Percentiles rank a stretch among this genome's conserved stretches.
phyloP scores from a whole-genome alignment of 2,329 filamentous ascomycete species.

The Pyrenophora tritici-repentis region DNA sequence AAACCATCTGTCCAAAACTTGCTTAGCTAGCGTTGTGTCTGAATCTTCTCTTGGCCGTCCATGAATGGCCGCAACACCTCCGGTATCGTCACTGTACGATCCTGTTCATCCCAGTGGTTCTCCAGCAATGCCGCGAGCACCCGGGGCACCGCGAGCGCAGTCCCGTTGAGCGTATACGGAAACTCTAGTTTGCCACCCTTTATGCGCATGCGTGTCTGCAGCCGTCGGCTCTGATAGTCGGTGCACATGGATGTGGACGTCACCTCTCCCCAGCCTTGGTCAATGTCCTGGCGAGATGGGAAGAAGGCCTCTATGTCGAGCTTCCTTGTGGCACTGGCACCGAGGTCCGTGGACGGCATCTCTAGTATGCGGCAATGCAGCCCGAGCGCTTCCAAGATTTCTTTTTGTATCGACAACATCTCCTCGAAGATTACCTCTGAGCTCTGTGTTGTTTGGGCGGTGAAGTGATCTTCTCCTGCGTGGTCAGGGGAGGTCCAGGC shows the following conservation, averaged over 20 bases:
- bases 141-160: slow-evolving; percentile 86
- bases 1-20: not conserved
- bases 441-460: slow-evolving; percentile 39
- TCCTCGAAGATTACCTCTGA: slow-evolving; percentile 74
- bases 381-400: slow-evolving; percentile 76
- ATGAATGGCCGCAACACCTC: slow-evolving; percentile 83
- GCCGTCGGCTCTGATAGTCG: slow-evolving; percentile 86
- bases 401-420: slow-evolving; percentile 83
- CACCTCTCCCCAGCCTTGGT: slow-evolving; percentile 88
- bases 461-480: slow-evolving; percentile 40
- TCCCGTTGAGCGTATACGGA: slow-evolving; percentile 92
- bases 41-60: slow-evolving; percentile 57
- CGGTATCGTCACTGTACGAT: slow-evolving; percentile 72
- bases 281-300: slow-evolving; percentile 71
- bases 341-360: slow-evolving; percentile 88
- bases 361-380: slow-evolving; percentile 88
- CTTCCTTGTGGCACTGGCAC: slow-evolving; percentile 84
- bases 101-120: slow-evolving; percentile 80
- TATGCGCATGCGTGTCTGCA: slow-evolving; percentile 73
- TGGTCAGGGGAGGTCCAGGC: slow-evolving; percentile 75
- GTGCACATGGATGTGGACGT: slow-evolving; percentile 90
- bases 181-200: slow-evolving; percentile 64
- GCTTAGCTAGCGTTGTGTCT: slow-evolving; percentile 24
- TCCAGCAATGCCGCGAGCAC: slow-evolving; percentile 89
- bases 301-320: slow-evolving; percentile 94